Conservation (phyloP, 2,329 filamentous ascomycete species). For the Penicillium sp. region DNA sequence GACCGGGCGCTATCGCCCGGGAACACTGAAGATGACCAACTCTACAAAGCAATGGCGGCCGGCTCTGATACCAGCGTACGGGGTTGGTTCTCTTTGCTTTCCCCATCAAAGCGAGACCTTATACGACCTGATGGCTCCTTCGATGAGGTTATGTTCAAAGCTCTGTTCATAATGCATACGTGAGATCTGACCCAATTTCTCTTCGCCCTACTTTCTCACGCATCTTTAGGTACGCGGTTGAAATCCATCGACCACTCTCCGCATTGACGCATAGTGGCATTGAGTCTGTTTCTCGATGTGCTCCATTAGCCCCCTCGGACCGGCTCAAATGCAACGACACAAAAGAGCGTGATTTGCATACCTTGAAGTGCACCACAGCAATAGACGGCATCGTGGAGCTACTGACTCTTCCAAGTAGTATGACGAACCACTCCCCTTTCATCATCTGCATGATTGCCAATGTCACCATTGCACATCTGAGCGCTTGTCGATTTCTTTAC, state of each 20-base stretch:
- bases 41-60: neutral
- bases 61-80: slow-evolving; percentile 26
- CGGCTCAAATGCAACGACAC: slow-evolving; percentile 8
- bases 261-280: slow-evolving; percentile 40
- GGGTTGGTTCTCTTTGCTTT: slow-evolving; percentile 42
- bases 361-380: slow-evolving; percentile 37
- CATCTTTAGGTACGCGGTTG: slow-evolving; percentile 33
- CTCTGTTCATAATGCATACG: slow-evolving; percentile 67
- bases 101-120: slow-evolving; percentile 32
- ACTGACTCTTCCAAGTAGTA: slow-evolving; percentile 36
- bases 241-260: slow-evolving; percentile 42
- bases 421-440: slow-evolving; percentile 42
- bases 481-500: slow-evolving; percentile 42
- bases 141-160: slow-evolving; percentile 73
- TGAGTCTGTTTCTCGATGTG: slow-evolving; percentile 41
- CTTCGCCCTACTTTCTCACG: slow-evolving; percentile 35
- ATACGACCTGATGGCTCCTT: slow-evolving; percentile 57
- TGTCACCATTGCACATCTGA: slow-evolving; percentile 61
- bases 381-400: slow-evolving; percentile 41
- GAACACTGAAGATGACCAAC: slow-evolving; percentile 2
- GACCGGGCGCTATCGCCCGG: slow-evolving; percentile 25
- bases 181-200: slow-evolving; percentile 9
- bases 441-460: slow-evolving; percentile 45
- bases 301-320: slow-evolving; percentile 17
- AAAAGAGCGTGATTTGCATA: slow-evolving; percentile 37